These are phyloP conservation scores for Solanum rostratum DNA, from an alignment of 257 asterid species.

Conservation along the genomic window DNA sequence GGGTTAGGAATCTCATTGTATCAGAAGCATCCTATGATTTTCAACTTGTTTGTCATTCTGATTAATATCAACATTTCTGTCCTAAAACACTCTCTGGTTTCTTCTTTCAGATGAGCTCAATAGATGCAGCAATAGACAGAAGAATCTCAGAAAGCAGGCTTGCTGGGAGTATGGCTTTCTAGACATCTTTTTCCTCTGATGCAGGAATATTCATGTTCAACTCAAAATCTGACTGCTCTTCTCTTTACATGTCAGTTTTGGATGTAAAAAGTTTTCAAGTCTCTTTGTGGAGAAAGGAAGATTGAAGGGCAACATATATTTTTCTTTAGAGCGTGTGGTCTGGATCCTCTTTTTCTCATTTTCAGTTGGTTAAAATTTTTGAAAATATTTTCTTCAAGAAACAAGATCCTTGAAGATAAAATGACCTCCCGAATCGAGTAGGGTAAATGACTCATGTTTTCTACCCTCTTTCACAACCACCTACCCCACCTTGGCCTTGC, in stretches of 20 bases:
- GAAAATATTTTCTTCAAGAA: neutral
- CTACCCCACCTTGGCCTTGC: too few species aligned
- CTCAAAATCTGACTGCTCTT: neutral
- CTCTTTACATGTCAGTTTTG: neutral
- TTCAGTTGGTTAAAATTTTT: neutral
- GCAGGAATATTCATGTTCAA: neutral
- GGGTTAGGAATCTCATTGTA: conserved; percentile 28
- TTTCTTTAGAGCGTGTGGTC: neutral
- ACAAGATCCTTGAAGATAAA: neutral
- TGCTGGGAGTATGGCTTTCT: conserved; percentile 90
- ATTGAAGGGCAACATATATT: neutral
- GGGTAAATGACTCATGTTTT: neutral
- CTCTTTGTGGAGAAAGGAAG: neutral
- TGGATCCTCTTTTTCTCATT: neutral
- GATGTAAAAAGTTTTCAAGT: neutral
- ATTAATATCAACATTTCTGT: neutral
- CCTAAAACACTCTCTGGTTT: conserved; percentile 3
- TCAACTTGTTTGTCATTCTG: neutral
- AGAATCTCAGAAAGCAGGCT: conserved; percentile 93
- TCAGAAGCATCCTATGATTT: conserved; percentile 18
- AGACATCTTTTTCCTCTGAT: neutral
- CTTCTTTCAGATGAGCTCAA: conserved; percentile 96
- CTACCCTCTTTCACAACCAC: neutral
- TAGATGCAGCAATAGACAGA: conserved; percentile 94
- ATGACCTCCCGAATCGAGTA: neutral